phyloP scores from a whole-genome alignment of 495 filamentous ascomycete species.

The Aspergillus cristatus region DNA sequence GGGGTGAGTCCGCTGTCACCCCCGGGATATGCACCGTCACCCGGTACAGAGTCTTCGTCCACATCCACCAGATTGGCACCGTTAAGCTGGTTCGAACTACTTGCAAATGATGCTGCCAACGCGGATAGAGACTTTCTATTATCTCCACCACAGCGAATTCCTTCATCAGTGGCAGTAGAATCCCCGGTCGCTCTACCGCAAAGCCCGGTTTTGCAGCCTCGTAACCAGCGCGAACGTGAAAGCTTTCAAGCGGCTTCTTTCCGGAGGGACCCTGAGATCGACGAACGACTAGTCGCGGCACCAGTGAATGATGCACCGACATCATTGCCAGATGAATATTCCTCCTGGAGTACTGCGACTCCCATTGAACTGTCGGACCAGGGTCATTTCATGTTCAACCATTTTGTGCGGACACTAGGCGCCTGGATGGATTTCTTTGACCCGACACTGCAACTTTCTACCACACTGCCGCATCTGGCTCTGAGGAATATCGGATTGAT shows the following conservation, averaged over 20 bases:
- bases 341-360: slow-evolving; percentile 11
- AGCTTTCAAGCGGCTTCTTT: slow-evolving; percentile 24
- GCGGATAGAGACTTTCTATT: slow-evolving; percentile 16
- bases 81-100: slow-evolving; percentile 22
- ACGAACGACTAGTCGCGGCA: slow-evolving; percentile 5
- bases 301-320: slow-evolving; percentile 2
- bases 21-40: slow-evolving; percentile 12
- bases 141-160: slow-evolving; percentile 11
- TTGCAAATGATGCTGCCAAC: slow-evolving; percentile 22
- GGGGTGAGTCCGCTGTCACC: neutral
- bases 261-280: slow-evolving; percentile 10
- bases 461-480: slow-evolving; percentile 15
- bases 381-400: slow-evolving; percentile 13
- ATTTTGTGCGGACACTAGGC: slow-evolving; percentile 16
- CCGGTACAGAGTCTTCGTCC: slow-evolving; percentile 18
- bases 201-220: slow-evolving; percentile 12
- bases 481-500: slow-evolving; percentile 19
- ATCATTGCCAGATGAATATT: slow-evolving; percentile 8
- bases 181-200: slow-evolving; percentile 3
- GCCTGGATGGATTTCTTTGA: slow-evolving; percentile 20
- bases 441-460: slow-evolving; percentile 11
- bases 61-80: slow-evolving; percentile 13
- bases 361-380: slow-evolving; percentile 12
- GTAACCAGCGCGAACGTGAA: slow-evolving; percentile 12
- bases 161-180: neutral